phyloP scores from a whole-genome alignment of 1,284 basidiomycete genomes.

The Tylopilus orsonianus region DNA sequence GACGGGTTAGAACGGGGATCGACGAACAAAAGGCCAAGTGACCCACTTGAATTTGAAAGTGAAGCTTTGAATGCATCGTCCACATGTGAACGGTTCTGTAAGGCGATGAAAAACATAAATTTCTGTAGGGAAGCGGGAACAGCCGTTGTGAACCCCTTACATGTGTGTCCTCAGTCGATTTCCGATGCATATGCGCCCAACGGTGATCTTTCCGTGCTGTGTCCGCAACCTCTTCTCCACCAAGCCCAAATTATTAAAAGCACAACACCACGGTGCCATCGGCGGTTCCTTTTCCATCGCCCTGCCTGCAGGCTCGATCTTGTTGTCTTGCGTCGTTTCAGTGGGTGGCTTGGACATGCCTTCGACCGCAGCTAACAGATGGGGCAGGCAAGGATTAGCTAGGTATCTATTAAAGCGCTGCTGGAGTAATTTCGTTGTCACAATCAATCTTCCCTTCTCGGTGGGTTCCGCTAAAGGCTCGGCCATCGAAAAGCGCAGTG shows the following conservation, averaged over 20 bases:
- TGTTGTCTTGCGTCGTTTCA: too few species aligned
- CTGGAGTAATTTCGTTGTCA: slow-evolving; percentile 12
- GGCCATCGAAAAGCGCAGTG: slow-evolving; percentile 22
- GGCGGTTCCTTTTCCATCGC: background rate
- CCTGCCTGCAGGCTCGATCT: background rate
- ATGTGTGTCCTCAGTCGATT: slow-evolving; percentile 5
- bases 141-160: slow-evolving; percentile 2
- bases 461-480: slow-evolving; percentile 5
- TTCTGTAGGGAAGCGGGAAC: background rate
- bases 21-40: too few species aligned
- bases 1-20: background rate
- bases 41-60: slow-evolving; percentile 19
- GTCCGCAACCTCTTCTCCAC: slow-evolving; percentile 17
- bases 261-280: slow-evolving; percentile 7
- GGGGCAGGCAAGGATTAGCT: slow-evolving; percentile 18
- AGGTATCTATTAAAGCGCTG: slow-evolving; percentile 19
- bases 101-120: background rate
- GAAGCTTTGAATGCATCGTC: slow-evolving; percentile 22
- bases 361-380: background rate
- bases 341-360: background rate
- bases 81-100: slow-evolving; percentile 19
- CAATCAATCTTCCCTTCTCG: slow-evolving; percentile 18
- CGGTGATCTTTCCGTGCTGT: slow-evolving; percentile 1
- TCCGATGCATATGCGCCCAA: slow-evolving; percentile 10
- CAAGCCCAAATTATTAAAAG: slow-evolving; percentile 18